Conservation (phyloP, 1,284 basidiomycete genomes). For the Leccinum subrobustum region DNA sequence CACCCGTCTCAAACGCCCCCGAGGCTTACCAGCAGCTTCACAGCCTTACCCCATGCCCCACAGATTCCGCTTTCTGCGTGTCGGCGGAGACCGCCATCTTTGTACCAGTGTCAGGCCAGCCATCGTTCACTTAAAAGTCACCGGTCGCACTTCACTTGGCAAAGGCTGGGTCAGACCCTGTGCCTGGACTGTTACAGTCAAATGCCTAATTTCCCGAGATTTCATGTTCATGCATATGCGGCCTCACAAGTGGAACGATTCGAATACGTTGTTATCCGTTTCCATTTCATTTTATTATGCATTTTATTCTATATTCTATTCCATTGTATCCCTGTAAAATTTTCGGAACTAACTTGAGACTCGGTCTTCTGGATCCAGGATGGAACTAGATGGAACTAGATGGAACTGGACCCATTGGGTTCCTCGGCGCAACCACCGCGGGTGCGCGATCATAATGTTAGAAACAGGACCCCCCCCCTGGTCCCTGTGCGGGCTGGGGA, state of each 20-base stretch:
- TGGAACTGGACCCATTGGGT: background rate
- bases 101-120: conserved; percentile 13
- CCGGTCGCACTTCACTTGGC: conserved; percentile 5
- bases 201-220: background rate
- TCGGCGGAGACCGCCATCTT: conserved; percentile 25
- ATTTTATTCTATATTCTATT: background rate
- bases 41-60: conserved; percentile 32
- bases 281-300: background rate
- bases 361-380: background rate
- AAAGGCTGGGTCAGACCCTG: conserved; percentile 6
- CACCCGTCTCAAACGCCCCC: conserved; percentile 3
- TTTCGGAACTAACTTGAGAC: background rate
- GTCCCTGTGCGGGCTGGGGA: background rate
- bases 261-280: background rate
- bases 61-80: conserved; percentile 22
- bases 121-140: background rate
- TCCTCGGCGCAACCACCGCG: background rate
- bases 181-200: conserved; percentile 12
- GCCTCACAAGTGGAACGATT: background rate
- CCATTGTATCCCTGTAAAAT: background rate
- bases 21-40: background rate
- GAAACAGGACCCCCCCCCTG: background rate
- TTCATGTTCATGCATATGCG: background rate
- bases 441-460: background rate
- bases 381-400: background rate